Evolutionary conservation across 352 stramenopile genomes (phyloP), one percentile per base, ranked within the genome.

Genomic region (Phytophthora foliorum): DNA sequence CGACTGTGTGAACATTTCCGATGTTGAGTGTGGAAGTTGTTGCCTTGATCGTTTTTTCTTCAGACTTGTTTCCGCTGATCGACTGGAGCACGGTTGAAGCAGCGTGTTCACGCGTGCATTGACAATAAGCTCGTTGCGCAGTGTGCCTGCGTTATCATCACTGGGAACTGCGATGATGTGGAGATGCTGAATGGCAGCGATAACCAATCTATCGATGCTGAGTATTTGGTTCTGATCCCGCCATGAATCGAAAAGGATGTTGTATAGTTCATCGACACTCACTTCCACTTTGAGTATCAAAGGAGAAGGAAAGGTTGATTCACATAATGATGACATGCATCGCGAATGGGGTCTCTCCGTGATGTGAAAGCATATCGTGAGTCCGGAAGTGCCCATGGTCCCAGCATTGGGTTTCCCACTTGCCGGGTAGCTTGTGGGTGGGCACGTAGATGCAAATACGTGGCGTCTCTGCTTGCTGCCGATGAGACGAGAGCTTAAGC

Each of bases 111-210:
- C 56, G 14, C 74, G 48, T 14, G 69, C 49, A 21, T 84, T 86
- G 24, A 84, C 39, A 25, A 86, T 79, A 16, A 86, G 56, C 25
- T 78, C 57, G 32, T 74, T 67, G 54, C 50, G 68, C 11, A 78
- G 25, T 11, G 27, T 49, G 25, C 31, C 42, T 25, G 58, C 27
- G 17, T 67, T 49, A 17, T 71, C 60, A 7, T 38, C 34, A 36
- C 39, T 41, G 21, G 78, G 78, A 44, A 84, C 75, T 14, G 54
- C 61, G 21, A 84, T 81, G 13, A 84, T 73, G 53, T 84, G 75
- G 19, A 86, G 69, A 29, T 86, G 67, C 7, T 48, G 65, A 25
- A 84, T 72, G 2, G 75, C 70, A 55, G 74, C 63, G 1, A 68
- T 42, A n/a, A 67, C 62, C 13, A 79, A 62, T 42, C 78, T 60